These are phyloP conservation scores for Phoenix dactylifera DNA, from an alignment of 176 grass and related monocot species.

Conservation along the genomic window DNA sequence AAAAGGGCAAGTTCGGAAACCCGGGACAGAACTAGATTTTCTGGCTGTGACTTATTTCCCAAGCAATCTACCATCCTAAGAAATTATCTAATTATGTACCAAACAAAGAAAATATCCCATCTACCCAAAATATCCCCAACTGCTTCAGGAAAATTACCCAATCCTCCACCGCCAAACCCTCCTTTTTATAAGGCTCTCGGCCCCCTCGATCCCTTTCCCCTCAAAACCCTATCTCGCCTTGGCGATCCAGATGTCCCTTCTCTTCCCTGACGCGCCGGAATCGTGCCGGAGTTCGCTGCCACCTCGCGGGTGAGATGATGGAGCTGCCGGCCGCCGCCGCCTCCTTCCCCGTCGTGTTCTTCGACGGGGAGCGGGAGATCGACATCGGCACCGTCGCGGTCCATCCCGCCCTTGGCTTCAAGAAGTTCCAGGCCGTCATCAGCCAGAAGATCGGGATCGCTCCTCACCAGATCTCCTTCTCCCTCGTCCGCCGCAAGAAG, in stretches of 20 bases:
- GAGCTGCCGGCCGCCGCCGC: slow-evolving; percentile 11
- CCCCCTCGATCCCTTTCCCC: too few relatives aligned
- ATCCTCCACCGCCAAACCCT: slow-evolving; percentile 2
- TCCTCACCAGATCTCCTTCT: slow-evolving; percentile 53
- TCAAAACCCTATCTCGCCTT: background rate
- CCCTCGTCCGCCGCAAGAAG: slow-evolving; percentile 33
- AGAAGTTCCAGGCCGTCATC: slow-evolving; percentile 41
- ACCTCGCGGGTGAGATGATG: slow-evolving; percentile 22
- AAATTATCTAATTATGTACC: too few relatives aligned
- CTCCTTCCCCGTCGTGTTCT: slow-evolving; percentile 47
- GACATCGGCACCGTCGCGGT: slow-evolving; percentile 61
- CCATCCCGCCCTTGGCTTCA: slow-evolving; percentile 24
- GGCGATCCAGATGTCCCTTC: slow-evolving; percentile 9
- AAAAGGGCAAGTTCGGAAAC: too few relatives aligned
- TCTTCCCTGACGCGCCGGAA: background rate
- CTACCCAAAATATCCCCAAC: background rate
- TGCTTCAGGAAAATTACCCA: background rate
- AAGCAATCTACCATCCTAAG: too few relatives aligned
- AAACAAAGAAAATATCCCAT: too few relatives aligned
- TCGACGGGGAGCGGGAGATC: slow-evolving; percentile 50
- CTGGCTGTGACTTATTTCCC: too few relatives aligned
- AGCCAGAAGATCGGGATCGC: slow-evolving; percentile 43
- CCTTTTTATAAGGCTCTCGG: slow-evolving; percentile 12
- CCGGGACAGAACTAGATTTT: too few relatives aligned
- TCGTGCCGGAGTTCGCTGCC: too few relatives aligned